Percentiles rank a stretch among this genome's conserved stretches.
Evolutionary conservation across 2,329 filamentous ascomycete species (phyloP).

Genomic region (Colletotrichum graminicola): DNA sequence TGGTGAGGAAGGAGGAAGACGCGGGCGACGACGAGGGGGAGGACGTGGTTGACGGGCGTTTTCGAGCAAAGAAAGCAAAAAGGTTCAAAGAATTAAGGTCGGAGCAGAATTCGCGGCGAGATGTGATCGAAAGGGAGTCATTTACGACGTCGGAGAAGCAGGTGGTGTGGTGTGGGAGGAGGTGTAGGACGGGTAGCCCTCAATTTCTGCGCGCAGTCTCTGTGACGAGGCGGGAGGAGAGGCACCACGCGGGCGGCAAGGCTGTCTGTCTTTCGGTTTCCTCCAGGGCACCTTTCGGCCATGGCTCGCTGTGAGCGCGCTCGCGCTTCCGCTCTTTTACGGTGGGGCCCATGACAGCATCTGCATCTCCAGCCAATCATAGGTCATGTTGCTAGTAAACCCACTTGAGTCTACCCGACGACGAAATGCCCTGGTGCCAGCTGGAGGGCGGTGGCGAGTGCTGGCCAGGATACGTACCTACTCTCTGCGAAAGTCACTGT

Average conservation of each 20-base stretch:
- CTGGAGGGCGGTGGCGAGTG: not conserved
- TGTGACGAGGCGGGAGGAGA: constrained; percentile 43
- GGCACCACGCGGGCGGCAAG: constrained; percentile 40
- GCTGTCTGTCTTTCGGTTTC: constrained; percentile 26
- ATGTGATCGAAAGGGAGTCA: constrained; percentile 18
- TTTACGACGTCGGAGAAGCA: constrained; percentile 18
- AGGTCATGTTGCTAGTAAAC: not conserved
- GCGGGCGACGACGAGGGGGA: constrained; percentile 8
- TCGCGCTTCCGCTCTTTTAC: constrained; percentile 11
- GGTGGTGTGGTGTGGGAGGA: constrained; percentile 32
- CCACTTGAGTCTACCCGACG: constrained; percentile 26
- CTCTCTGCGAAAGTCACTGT: constrained; percentile 32
- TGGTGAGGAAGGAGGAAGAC: constrained; percentile 17
- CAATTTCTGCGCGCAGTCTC: constrained; percentile 42
- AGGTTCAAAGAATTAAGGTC: constrained; percentile 3
- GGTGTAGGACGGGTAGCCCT: constrained; percentile 34
- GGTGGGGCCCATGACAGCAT: constrained; percentile 38
- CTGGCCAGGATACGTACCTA: constrained; percentile 1
- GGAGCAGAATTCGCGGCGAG: constrained; percentile 5
- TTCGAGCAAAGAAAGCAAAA: constrained; percentile 11
- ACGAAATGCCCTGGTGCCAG: constrained; percentile 12
- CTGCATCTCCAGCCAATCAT: constrained; percentile 29
- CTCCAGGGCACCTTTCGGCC: constrained; percentile 23
- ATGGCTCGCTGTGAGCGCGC: constrained; percentile 2
- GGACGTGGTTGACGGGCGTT: not conserved